phyloP scores from a whole-genome alignment of 2,329 filamentous ascomycete species.

The Colletotrichum chrysophilum region DNA sequence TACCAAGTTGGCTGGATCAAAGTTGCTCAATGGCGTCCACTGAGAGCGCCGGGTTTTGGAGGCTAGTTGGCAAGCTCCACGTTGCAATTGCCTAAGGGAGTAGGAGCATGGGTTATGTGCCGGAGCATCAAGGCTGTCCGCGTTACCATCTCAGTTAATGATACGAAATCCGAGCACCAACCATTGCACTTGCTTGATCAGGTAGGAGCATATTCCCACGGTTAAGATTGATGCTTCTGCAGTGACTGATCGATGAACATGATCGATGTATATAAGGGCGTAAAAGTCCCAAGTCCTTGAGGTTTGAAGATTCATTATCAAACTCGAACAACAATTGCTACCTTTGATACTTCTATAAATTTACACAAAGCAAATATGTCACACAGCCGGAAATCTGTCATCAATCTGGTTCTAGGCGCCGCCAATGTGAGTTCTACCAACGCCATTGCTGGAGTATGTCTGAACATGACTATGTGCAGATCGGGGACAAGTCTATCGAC shows the following conservation, averaged over 20 bases:
- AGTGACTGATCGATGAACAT: background rate
- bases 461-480: background rate
- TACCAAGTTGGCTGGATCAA: background rate
- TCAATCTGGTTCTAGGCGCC: background rate
- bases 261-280: background rate
- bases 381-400: background rate
- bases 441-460: background rate
- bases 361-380: background rate
- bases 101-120: background rate
- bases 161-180: background rate
- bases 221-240: background rate
- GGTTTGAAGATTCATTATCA: background rate
- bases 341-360: background rate
- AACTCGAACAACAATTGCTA: background rate
- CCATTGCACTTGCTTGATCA: background rate
- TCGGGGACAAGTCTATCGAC: constrained; percentile 16
- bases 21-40: background rate
- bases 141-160: background rate
- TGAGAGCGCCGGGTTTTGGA: background rate
- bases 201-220: background rate
- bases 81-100: background rate
- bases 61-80: background rate
- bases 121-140: background rate
- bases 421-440: background rate
- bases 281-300: background rate